phyloP scores from a whole-genome alignment of 2,329 filamentous ascomycete species.

The Allantophomopsis cytisporea region DNA sequence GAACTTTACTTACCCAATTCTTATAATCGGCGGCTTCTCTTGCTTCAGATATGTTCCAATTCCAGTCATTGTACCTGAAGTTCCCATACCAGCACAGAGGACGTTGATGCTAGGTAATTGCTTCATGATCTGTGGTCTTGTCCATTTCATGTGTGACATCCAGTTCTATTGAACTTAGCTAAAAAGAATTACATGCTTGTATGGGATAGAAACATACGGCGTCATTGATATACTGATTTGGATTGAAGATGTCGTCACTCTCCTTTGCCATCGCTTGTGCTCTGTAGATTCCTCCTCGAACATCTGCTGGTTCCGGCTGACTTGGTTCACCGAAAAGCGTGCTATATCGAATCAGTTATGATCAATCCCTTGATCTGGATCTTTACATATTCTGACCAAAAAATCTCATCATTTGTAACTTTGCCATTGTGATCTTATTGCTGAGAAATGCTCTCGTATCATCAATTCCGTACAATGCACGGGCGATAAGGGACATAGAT shows the following conservation, averaged over 20 bases:
- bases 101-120: slow-evolving; percentile 76
- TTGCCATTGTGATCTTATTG: slow-evolving; percentile 41
- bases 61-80: slow-evolving; percentile 84
- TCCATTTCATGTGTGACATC: slow-evolving; percentile 66
- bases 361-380: not conserved
- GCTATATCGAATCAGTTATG: slow-evolving; percentile 11
- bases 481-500: slow-evolving; percentile 40
- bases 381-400: slow-evolving; percentile 38
- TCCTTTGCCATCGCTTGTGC: slow-evolving; percentile 27
- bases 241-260: slow-evolving; percentile 31
- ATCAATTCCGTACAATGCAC: slow-evolving; percentile 33
- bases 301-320: slow-evolving; percentile 39
- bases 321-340: slow-evolving; percentile 44
- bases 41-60: slow-evolving; percentile 76
- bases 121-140: slow-evolving; percentile 76
- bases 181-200: too few relatives aligned
- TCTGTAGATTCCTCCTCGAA: slow-evolving; percentile 35
- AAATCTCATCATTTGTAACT: slow-evolving; percentile 42
- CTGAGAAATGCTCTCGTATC: slow-evolving; percentile 41
- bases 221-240: slow-evolving; percentile 42
- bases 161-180: slow-evolving; percentile 48
- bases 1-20: slow-evolving; percentile 7
- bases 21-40: slow-evolving; percentile 17
- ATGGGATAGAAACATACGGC: not conserved
- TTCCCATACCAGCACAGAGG: slow-evolving; percentile 88